Evolutionary conservation across 2,329 filamentous ascomycete genomes (phyloP).

Genomic region (Exophiala viscosa): DNA sequence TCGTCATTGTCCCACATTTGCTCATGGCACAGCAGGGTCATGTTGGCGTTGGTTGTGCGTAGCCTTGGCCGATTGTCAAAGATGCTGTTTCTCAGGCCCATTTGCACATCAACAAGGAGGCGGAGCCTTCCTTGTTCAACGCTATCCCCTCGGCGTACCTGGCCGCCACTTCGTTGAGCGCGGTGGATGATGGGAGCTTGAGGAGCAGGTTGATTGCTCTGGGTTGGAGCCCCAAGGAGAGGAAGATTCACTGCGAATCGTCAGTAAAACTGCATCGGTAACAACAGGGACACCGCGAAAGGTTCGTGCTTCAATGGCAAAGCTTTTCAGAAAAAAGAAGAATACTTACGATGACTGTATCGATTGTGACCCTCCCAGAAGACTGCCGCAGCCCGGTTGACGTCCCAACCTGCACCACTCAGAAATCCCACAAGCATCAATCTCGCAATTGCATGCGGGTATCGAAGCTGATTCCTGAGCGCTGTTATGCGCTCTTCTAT

Average conservation of each 20-base stretch:
- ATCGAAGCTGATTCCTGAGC: conserved; percentile 12
- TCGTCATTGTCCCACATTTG: background rate
- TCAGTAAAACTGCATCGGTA: too few species aligned
- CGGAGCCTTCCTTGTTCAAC: conserved; percentile 2
- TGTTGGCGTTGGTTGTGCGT: background rate
- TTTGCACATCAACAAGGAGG: background rate
- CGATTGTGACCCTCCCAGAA: conserved; percentile 4
- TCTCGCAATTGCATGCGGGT: background rate
- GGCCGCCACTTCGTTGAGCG: too few species aligned
- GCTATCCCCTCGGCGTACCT: background rate
- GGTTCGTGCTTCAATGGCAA: too few species aligned
- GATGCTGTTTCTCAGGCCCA: background rate
- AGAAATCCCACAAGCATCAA: conserved; percentile 1
- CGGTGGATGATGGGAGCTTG: background rate
- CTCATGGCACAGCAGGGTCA: conserved; percentile 3
- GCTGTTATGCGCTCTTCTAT: conserved; percentile 4
- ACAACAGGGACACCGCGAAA: too few species aligned
- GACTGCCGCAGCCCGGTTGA: conserved; percentile 10
- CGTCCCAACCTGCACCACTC: conserved; percentile 6
- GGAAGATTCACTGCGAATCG: too few species aligned
- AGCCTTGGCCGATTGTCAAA: background rate
- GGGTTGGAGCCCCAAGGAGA: background rate
- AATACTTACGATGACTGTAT: too few species aligned
- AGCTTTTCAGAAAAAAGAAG: too few species aligned
- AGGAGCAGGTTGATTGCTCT: too few species aligned